phyloP scores from a whole-genome alignment of 2,329 filamentous ascomycete species.

The Fusarium hostae region DNA sequence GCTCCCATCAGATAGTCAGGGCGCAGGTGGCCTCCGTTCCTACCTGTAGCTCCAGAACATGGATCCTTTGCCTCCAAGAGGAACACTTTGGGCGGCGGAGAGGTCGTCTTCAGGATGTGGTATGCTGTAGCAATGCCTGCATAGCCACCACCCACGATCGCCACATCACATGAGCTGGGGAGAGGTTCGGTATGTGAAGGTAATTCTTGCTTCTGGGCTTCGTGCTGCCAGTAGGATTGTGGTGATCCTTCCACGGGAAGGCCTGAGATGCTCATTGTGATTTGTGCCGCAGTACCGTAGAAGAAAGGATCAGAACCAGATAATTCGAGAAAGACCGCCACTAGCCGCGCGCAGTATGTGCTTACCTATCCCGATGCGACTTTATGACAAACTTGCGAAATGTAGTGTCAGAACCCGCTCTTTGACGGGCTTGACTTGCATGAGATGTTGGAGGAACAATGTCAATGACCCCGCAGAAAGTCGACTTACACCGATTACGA shows the following conservation, averaged over 20 bases:
- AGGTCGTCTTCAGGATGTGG: not conserved
- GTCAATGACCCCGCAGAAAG: not conserved
- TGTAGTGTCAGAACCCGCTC: not conserved
- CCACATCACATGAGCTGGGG: not conserved
- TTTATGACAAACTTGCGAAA: not conserved
- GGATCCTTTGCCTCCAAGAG: not conserved
- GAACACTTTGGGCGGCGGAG: not conserved
- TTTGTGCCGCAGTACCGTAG: not conserved
- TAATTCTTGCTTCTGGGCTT: not conserved
- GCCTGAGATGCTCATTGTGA: not conserved
- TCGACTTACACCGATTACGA: not conserved
- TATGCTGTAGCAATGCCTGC: not conserved
- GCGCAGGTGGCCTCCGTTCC: not conserved
- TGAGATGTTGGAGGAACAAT: not conserved
- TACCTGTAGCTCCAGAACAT: not conserved
- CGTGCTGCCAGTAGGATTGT: not conserved
- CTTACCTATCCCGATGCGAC: not conserved
- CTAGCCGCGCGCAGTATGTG: not conserved
- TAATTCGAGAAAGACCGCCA: not conserved
- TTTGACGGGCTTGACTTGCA: not conserved
- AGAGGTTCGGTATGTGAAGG: not conserved
- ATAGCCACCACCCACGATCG: not conserved
- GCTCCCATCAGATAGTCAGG: not conserved
- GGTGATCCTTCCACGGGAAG: not conserved
- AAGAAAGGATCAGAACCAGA: not conserved